Percentiles rank a stretch among this genome's conserved stretches.
Evolutionary conservation across 2,329 filamentous ascomycete genomes (phyloP).

Genomic region (Cercospora sp.): DNA sequence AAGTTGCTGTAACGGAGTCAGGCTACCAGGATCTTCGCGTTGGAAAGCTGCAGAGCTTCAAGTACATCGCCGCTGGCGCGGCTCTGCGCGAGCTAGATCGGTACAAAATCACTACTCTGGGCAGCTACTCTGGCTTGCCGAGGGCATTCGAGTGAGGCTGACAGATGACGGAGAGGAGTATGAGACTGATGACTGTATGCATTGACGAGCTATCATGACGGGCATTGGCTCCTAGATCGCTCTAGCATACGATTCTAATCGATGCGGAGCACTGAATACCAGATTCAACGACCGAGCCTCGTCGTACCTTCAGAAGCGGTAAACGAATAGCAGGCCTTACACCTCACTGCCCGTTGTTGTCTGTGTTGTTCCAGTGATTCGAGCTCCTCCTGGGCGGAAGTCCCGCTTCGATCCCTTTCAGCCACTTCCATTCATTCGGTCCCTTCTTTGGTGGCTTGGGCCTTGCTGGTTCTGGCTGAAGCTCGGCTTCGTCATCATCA

Average conservation of each 20-base stretch:
- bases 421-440: background rate
- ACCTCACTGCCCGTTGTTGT: background rate
- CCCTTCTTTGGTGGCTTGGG: background rate
- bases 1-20: constrained; percentile 43
- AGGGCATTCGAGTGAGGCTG: background rate
- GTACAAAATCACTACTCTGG: constrained; percentile 28
- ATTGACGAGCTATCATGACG: background rate
- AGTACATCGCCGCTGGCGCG: constrained; percentile 54
- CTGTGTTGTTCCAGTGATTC: background rate
- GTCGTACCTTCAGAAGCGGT: background rate
- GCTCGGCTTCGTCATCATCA: background rate
- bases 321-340: no score
- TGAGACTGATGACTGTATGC: background rate
- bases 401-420: background rate
- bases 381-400: background rate
- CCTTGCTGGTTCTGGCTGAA: background rate
- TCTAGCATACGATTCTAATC: background rate
- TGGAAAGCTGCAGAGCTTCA: constrained; percentile 51
- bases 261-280: background rate
- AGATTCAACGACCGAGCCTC: no score
- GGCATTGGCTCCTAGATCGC: background rate
- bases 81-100: constrained; percentile 53
- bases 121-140: constrained; percentile 11
- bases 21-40: constrained; percentile 36
- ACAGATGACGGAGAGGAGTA: background rate